Evolutionary conservation across 768 basidiomycete genomes (phyloP), one percentile per base, ranked within the genome.

Genomic region (Peribolospora baueri): DNA sequence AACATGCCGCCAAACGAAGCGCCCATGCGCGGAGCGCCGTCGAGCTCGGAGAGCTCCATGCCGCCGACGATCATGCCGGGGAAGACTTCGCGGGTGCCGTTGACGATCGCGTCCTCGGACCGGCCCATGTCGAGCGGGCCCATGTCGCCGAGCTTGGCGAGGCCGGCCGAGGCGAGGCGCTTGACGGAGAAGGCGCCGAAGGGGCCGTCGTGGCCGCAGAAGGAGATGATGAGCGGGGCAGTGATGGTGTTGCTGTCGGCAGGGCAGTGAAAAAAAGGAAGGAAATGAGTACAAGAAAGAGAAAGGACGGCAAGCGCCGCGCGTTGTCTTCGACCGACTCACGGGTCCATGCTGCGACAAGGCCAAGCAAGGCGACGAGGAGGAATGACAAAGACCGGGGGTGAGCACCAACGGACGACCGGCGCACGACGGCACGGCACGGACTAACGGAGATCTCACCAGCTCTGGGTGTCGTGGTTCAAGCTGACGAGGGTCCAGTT

Each of bases 171-270:
- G 48, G 81, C 80, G 54, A 84, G 72, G 43, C 82, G 73, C 67
- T 83, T 84, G 57, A 82, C 82, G 9, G 76, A 78, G 69, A 84
- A 84, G 3, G 81, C 81, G 48, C 82, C 82, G 77, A 82, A 82
- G 7, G 60, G 60, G 6, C 59, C 59, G 51, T 84, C 81, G 61
- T 82, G 80, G 8, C 82, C 81, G 4, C 80, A 81, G 25, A 79
- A 79, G 37, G 77, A 77, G 52, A 81, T 69, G 61, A 82, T 69
- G 8, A 84, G 70, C 0, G 81, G 82, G 4, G 81, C 80, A n/a
- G 81, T 83, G 66, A 84, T 79, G 7, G 79, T 80, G 68, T 80
- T 79, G 47, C 81, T 81, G 65, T 83, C 81, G 76, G 79, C 79
- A 65, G 55, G 48, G 3, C n/a, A 45, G 41, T 25, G 43, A 49